These are phyloP conservation scores for Forsythia viridissima DNA, from an alignment of 257 asterid species.

Conservation along the genomic window DNA sequence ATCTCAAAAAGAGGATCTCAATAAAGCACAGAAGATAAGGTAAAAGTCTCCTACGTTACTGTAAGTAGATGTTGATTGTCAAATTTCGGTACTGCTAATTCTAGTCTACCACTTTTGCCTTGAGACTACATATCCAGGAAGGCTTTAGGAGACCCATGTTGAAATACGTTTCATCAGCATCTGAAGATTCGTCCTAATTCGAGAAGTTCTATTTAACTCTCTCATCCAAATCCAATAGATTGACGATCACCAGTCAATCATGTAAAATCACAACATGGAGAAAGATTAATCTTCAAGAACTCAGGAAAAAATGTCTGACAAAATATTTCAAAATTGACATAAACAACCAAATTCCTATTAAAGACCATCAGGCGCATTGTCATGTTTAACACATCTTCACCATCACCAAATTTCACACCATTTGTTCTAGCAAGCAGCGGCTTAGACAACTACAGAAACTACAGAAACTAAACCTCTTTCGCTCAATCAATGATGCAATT, in stretches of 20 bases:
- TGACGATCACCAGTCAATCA: not conserved
- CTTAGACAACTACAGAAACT: not conserved
- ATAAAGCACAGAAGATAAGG: not conserved
- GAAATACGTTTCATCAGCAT: not conserved
- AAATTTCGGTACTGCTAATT: not conserved
- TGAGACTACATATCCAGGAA: not conserved
- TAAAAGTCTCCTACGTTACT: not conserved
- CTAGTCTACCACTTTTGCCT: not conserved
- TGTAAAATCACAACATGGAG: not conserved
- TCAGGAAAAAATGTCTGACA: not conserved
- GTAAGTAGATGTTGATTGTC: not conserved
- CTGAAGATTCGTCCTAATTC: not conserved
- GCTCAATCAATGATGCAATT: not conserved
- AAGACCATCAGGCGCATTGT: not conserved
- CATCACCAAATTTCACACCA: not conserved
- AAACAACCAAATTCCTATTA: not conserved
- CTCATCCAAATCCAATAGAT: not conserved
- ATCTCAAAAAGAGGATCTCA: not conserved
- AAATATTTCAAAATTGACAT: not conserved
- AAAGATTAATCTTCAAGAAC: not conserved
- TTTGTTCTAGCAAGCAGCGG: not conserved
- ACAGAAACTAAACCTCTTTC: not conserved
- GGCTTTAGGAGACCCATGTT: not conserved
- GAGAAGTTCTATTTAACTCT: not conserved
- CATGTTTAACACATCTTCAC: not conserved